These are phyloP conservation scores for Filosporella fistucella DNA, from an alignment of 495 filamentous ascomycete species.

Conservation along the genomic window DNA sequence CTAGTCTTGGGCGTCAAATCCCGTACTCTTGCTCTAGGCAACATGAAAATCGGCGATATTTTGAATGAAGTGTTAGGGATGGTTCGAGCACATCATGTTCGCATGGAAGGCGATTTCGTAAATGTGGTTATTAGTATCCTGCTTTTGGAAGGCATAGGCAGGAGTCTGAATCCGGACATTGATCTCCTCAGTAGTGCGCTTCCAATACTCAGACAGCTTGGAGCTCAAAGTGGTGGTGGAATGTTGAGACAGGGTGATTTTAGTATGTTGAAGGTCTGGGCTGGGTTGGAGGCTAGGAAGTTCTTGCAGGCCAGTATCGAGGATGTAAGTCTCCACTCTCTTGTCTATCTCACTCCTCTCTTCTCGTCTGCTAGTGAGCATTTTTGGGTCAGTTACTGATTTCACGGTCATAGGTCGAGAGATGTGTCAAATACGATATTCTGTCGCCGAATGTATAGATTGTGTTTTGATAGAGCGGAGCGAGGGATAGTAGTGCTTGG, in stretches of 20 bases:
- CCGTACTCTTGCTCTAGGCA: constrained; percentile 85
- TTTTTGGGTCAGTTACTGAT: background rate
- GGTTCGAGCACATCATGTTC: constrained; percentile 90
- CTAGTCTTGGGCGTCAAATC: constrained; percentile 86
- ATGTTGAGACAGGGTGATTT: constrained; percentile 71
- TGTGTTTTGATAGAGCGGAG: too few species aligned
- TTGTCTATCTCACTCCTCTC: background rate
- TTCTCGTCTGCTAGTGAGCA: background rate
- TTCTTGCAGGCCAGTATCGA: constrained; percentile 86
- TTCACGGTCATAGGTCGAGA: constrained; percentile 47
- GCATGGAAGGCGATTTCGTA: constrained; percentile 96
- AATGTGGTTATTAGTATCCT: constrained; percentile 97
- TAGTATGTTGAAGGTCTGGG: constrained; percentile 93
- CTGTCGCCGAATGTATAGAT: constrained; percentile 73
- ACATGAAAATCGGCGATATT: constrained; percentile 94
- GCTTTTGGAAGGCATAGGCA: constrained; percentile 89
- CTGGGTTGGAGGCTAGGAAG: constrained; percentile 81
- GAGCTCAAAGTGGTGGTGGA: constrained; percentile 66
- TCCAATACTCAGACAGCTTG: constrained; percentile 86
- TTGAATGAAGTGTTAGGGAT: constrained; percentile 84
- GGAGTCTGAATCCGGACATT: constrained; percentile 77
- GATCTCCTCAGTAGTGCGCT: constrained; percentile 85
- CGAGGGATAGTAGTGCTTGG: too few species aligned
- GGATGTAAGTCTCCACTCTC: constrained; percentile 52
- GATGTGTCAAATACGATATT: constrained; percentile 79